Evolutionary conservation across 1,284 basidiomycete genomes (phyloP), one percentile per base, ranked within the genome.

Genomic region (Heliocybe sulcata): DNA sequence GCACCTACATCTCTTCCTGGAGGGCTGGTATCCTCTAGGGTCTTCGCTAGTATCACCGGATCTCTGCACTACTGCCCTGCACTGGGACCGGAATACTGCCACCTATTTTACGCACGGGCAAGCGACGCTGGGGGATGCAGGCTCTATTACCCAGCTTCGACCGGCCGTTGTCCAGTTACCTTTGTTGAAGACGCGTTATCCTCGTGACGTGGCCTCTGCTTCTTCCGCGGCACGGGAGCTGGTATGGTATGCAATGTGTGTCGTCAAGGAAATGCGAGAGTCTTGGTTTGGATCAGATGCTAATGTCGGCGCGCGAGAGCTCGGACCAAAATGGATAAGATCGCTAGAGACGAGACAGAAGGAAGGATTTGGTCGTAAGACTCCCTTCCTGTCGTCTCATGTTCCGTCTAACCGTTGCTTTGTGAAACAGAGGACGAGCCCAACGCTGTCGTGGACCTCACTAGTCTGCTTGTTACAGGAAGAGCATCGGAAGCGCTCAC

Each of bases 1-100:
- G 4, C 65, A 67, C 57, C 65, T 89, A 50, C 77, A 84, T 64
- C 77, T 72, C 60, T 91, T 83, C 67, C 72, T 94, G 51, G 91
- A 94, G 63, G 92, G 92, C 23, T 81, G 81, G 57, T 92, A 89
- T 69, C 80, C 86, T 48, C 75, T 95, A 31, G 92, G 93, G 35
- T 72, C 77, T 33, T 67, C 87, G 45, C 64, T 61, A 38, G 59
- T 80, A 35, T 75, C 72, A 38, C 60, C 60, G 52, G 65, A 68
- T 33, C 77, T 2, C 61, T 87, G 35, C 72, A 75, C 67, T 85
- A 83, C 19, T 6, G 6, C 38, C 6, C 38, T 42, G 19, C 6
- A 8, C 16, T 20, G 19, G 19, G 38, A 20, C n/a, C 38, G n/a
- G 6, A 6, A 42, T n/a, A 80, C 58, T 73, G 73, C 33, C 76